A percentile compares a stretch with the other conserved stretches of the same genome.
phyloP scores from a whole-genome alignment of 495 filamentous ascomycete genomes.

The Daldinia loculata region DNA sequence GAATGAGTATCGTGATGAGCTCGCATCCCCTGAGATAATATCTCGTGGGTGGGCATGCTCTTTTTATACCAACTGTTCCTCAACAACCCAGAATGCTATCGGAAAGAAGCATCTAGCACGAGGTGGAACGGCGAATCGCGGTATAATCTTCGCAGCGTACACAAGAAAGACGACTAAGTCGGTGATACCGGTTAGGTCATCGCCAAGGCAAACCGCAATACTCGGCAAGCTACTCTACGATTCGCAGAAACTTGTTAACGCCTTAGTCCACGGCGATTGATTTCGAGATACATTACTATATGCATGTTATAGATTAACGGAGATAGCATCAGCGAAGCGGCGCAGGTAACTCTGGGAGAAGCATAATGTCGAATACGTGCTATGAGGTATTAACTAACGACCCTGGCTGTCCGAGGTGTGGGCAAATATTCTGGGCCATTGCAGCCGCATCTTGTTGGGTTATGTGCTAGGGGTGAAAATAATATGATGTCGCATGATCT shows the following conservation, averaged over 20 bases:
- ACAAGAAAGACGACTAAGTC: slow-evolving; percentile 38
- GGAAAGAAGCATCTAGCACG: background rate
- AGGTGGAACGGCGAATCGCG: slow-evolving; percentile 37
- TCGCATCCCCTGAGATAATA: slow-evolving; percentile 43
- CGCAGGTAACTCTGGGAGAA: background rate
- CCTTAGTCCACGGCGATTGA: slow-evolving; percentile 28
- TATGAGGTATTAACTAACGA: background rate
- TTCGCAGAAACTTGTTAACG: slow-evolving; percentile 36
- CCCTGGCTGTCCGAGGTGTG: background rate
- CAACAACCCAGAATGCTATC: background rate
- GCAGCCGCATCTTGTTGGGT: background rate
- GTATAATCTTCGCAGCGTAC: slow-evolving; percentile 55
- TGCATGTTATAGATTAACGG: background rate
- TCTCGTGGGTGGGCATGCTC: slow-evolving; percentile 51
- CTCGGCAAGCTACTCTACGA: slow-evolving; percentile 31
- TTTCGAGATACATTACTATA: background rate
- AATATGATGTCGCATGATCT: background rate
- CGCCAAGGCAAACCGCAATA: slow-evolving; percentile 32
- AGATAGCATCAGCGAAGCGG: background rate
- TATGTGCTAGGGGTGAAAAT: background rate
- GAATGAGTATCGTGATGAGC: slow-evolving; percentile 55
- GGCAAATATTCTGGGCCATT: background rate
- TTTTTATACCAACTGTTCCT: slow-evolving; percentile 47
- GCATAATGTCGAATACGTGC: background rate
- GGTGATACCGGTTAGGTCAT: slow-evolving; percentile 27